Percentiles rank a stretch among this genome's conserved stretches.
phyloP scores from a whole-genome alignment of 768 basidiomycete genomes.

The Mycena crocata region DNA sequence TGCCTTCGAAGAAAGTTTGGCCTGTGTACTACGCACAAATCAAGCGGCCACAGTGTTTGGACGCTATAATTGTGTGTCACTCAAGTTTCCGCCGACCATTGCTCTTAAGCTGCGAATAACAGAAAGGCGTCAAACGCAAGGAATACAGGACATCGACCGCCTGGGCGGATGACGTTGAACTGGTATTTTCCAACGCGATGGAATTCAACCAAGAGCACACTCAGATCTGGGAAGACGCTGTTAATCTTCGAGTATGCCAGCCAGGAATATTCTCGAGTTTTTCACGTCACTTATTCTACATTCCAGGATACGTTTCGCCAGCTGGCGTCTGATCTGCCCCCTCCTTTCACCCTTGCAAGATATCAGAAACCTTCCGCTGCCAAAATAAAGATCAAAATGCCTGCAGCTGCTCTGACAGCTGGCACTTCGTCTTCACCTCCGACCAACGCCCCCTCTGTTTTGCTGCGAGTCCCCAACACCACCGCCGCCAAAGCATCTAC shows the following conservation, averaged over 20 bases:
- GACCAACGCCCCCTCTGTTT: conserved; percentile 38
- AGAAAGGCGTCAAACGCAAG: conserved; percentile 88
- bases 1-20: conserved; percentile 85
- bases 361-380: conserved; percentile 66
- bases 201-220: conserved; percentile 90
- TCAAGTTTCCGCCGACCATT: not conserved
- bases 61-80: conserved; percentile 76
- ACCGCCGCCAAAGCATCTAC: conserved; percentile 35
- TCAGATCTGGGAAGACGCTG: conserved; percentile 84
- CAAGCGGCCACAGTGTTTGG: conserved; percentile 81
- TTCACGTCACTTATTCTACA: conserved; percentile 22
- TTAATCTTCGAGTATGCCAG: conserved; percentile 64
- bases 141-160: conserved; percentile 75
- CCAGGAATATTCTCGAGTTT: conserved; percentile 13
- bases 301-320: conserved; percentile 77
- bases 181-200: conserved; percentile 91
- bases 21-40: conserved; percentile 85
- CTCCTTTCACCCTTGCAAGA: conserved; percentile 71
- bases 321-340: conserved; percentile 82
- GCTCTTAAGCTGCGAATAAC: conserved; percentile 26
- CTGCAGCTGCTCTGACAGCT: conserved; percentile 51
- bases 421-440: conserved; percentile 36
- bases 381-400: conserved; percentile 82
- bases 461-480: conserved; percentile 52
- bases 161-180: conserved; percentile 88